These are phyloP conservation scores for Claviceps paspali DNA, from an alignment of 2,329 filamentous ascomycete genomes.

Conservation along the genomic window DNA sequence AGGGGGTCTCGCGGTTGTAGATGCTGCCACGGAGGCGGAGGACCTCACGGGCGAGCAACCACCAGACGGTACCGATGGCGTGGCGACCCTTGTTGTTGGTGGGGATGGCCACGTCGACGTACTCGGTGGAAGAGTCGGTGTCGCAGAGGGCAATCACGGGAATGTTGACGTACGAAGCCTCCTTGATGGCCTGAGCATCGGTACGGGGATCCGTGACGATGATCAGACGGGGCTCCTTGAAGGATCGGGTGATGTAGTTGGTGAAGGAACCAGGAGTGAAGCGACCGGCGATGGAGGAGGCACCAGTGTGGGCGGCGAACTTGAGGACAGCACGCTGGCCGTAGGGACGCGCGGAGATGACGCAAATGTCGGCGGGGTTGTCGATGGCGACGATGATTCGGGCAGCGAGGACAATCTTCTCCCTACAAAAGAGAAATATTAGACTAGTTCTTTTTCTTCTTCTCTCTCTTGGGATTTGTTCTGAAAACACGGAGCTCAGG, in stretches of 20 bases:
- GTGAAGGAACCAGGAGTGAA: constrained; percentile 99
- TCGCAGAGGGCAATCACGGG: constrained; percentile 98
- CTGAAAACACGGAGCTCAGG: no score
- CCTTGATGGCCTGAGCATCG: constrained; percentile 99
- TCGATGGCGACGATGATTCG: constrained; percentile 98
- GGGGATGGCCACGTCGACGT: constrained; percentile 98
- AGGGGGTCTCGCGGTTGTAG: constrained; percentile 86
- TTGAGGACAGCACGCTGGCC: constrained; percentile 99
- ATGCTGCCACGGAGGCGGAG: constrained; percentile 97
- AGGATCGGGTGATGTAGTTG: constrained; percentile 99
- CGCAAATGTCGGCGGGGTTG: constrained; percentile 98
- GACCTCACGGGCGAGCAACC: constrained; percentile 99
- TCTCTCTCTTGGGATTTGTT: no score
- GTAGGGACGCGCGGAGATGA: constrained; percentile 98
- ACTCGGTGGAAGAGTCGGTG: constrained; percentile 98
- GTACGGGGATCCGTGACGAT: constrained; percentile 99
- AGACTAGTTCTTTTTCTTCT: constrained; percentile 1
- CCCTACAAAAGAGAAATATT: constrained; percentile 42
- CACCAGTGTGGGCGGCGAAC: constrained; percentile 97
- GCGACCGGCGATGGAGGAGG: constrained; percentile 94
- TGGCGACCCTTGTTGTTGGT: constrained; percentile 99
- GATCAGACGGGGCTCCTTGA: constrained; percentile 99
- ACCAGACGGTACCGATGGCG: constrained; percentile 97
- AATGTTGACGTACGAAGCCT: constrained; percentile 99
- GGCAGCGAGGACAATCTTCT: constrained; percentile 98